Evolutionary conservation across 2,329 filamentous ascomycete species (phyloP).

Genomic region (Coniella lustricola): DNA sequence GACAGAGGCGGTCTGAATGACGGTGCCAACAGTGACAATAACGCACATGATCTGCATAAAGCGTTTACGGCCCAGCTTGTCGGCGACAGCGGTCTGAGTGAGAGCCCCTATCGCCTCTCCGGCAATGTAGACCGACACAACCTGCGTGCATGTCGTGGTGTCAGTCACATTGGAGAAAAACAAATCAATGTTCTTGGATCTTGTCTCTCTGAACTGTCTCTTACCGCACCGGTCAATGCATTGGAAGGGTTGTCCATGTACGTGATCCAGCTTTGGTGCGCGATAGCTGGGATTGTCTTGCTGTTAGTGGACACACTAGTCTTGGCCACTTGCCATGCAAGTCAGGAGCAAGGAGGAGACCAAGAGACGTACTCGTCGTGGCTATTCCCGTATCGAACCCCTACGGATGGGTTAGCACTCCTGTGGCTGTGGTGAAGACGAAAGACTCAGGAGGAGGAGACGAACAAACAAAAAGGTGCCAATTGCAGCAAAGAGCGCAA

Average conservation of each 20-base stretch:
- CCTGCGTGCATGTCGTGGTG: conserved; percentile 23
- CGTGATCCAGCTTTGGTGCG: conserved; percentile 51
- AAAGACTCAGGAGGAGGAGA: conserved; percentile 1
- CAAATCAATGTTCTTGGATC: background rate
- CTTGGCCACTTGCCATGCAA: too few relatives aligned
- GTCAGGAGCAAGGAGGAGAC: background rate
- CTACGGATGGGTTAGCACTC: conserved; percentile 22
- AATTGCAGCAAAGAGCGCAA: conserved; percentile 50
- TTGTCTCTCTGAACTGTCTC: too few relatives aligned
- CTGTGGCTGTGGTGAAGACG: background rate
- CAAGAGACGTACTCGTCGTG: conserved; percentile 41
- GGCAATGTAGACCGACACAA: conserved; percentile 52
- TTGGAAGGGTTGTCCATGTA: conserved; percentile 51
- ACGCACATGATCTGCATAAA: conserved; percentile 49
- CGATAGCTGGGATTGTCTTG: conserved; percentile 37
- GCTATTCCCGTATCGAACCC: conserved; percentile 55
- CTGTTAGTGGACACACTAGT: background rate
- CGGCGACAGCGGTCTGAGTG: conserved; percentile 45
- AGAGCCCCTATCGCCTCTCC: conserved; percentile 50
- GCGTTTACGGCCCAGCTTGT: conserved; percentile 44
- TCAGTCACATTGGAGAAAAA: too few relatives aligned
- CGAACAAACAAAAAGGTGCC: conserved; percentile 52
- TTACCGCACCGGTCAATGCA: conserved; percentile 45
- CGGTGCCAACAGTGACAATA: conserved; percentile 46
- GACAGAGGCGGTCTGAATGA: conserved; percentile 46